Evolutionary conservation across 768 basidiomycete genomes (phyloP), one percentile per base, ranked within the genome.

Genomic region (Cubamyces sp.): DNA sequence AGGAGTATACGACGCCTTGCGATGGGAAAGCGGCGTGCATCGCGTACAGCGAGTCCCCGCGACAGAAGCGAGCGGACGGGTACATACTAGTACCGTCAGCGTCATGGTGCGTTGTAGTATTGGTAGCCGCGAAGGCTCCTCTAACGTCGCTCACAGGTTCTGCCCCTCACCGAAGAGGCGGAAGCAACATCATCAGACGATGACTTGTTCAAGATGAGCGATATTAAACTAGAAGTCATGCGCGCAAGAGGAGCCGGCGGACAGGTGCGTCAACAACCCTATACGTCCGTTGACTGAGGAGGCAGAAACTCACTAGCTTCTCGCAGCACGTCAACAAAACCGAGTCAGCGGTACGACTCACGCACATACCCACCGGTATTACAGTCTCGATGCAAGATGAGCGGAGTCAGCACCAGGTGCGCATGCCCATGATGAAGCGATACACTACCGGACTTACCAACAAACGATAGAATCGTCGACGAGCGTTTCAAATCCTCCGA

Each of bases 331-430:
- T 98, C 69, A 99, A 99, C 77, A 93, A 90, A 81, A 98, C 97
- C 0, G 97, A 99, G 75, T 98, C 96, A 2, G 96, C 97, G 2
- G 95, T 99, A 21, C 88, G 97, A 1, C 75, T 98, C 47, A 96
- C 94, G 0, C 97, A 99, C 69, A 76, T 91, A 15, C 96, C 97
- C 1, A 91, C 94, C 3, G 95, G 96, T 0, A 88, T 98, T 57
- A 91, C 90, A 1, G 96, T 98, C 9, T 95, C 94, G 8, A 98
- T 98, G 92, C 97, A 99, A 77, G 96, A 99, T 70, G 94, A 96
- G 67, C 85, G 97, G 6, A 93, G 90, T 72, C 97, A 99, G 70
- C 96, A 98, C 74, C 90, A 93, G 79, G 94, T 94, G 60, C 12
- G 77, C 65, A 23, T 23, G 2, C 23, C 2, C 25, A 43, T 26